Conservation (phyloP, 768 basidiomycete species). For the Leccinum barrowsii region DNA sequence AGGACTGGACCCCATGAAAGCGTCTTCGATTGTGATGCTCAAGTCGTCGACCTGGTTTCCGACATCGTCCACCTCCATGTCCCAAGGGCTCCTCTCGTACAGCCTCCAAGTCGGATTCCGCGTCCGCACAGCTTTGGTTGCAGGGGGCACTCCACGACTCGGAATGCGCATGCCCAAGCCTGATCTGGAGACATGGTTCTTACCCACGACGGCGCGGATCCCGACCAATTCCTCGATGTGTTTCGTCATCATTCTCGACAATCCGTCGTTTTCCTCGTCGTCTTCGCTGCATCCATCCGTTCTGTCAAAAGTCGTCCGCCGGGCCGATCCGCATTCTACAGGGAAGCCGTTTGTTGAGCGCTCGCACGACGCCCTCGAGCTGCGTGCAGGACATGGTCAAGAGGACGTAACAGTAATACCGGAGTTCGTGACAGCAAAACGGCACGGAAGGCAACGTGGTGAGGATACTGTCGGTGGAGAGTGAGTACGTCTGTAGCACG, state of each 20-base stretch:
- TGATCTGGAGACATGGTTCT: constrained; percentile 20
- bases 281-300: not conserved
- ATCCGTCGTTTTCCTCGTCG: constrained; percentile 7
- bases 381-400: constrained; percentile 55
- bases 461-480: constrained; percentile 51
- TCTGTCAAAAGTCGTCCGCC: constrained; percentile 25
- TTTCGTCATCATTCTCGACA: constrained; percentile 39
- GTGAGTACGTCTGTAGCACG: constrained; percentile 58
- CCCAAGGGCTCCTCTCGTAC: constrained; percentile 20
- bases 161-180: constrained; percentile 22
- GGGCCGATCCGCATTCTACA: constrained; percentile 46
- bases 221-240: constrained; percentile 63
- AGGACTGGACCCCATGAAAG: constrained; percentile 23
- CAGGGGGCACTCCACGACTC: constrained; percentile 27
- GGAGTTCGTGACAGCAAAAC: constrained; percentile 64
- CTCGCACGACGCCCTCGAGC: constrained; percentile 49
- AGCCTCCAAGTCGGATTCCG: constrained; percentile 17
- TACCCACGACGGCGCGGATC: constrained; percentile 35
- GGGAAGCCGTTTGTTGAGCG: constrained; percentile 59
- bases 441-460: constrained; percentile 56
- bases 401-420: constrained; percentile 19
- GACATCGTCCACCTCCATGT: constrained; percentile 15
- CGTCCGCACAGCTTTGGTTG: constrained; percentile 27
- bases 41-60: constrained; percentile 9
- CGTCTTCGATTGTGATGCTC: constrained; percentile 15